A percentile compares a stretch with the other conserved stretches of the same genome.
Conservation (phyloP, 345 rosid species). For the Arabidopsis arenosa region DNA sequence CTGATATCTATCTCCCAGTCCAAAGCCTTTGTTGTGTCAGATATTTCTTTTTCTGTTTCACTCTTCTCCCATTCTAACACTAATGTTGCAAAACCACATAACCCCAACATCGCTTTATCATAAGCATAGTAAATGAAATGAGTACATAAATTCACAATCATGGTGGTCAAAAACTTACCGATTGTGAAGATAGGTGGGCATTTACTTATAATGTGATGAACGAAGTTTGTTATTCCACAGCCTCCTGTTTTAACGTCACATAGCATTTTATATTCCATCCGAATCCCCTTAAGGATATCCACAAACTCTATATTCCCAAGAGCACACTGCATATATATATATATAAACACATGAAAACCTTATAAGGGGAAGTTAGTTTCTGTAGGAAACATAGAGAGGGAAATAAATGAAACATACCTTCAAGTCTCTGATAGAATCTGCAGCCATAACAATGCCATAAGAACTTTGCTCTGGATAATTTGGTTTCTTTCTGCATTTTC, state of each 20-base stretch:
- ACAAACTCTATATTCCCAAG: conserved; percentile 24
- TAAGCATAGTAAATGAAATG: neutral
- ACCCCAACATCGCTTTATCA: neutral
- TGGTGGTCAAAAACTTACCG: conserved; percentile 21
- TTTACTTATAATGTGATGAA: conserved; percentile 19
- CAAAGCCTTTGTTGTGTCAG: neutral
- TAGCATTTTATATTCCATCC: neutral
- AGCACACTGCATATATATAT: conserved; percentile 3
- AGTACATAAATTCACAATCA: neutral
- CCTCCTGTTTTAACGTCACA: conserved; percentile 36
- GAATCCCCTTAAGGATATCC: conserved; percentile 27
- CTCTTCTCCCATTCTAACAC: conserved; percentile 2
- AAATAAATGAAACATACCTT: conserved; percentile 27
- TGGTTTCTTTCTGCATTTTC: conserved; percentile 8
- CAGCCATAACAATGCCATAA: conserved; percentile 27
- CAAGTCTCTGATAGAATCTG: conserved; percentile 16
- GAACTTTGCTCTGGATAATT: conserved; percentile 19
- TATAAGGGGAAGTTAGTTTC: neutral
- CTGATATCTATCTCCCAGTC: neutral
- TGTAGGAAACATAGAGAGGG: neutral
- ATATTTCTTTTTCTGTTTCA: neutral
- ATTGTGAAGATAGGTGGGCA: conserved; percentile 27
- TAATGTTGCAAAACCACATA: neutral
- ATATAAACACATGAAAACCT: neutral
- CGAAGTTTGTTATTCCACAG: conserved; percentile 16